phyloP scores from a whole-genome alignment of 495 filamentous ascomycete genomes.

The Penicillium flavigenum region DNA sequence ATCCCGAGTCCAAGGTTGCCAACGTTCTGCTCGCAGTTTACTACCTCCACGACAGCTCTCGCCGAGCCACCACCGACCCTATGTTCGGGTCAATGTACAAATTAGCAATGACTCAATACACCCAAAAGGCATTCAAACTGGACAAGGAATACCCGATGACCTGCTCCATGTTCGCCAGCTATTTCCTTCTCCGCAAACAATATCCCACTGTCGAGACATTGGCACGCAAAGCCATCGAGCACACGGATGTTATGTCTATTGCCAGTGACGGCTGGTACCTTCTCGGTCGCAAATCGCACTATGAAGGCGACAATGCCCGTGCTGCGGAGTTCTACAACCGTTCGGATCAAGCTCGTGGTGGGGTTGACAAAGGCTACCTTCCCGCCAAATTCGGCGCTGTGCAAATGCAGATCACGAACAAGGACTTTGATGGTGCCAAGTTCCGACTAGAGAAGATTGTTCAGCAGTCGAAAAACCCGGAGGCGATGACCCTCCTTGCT shows the following conservation, averaged over 20 bases:
- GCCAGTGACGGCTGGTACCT: slow-evolving; percentile 97
- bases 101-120: slow-evolving; percentile 90
- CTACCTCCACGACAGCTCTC: slow-evolving; percentile 78
- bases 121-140: slow-evolving; percentile 90
- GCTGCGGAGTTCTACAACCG: slow-evolving; percentile 81
- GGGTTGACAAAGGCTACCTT: slow-evolving; percentile 79
- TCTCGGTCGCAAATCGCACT: slow-evolving; percentile 85
- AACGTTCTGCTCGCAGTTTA: slow-evolving; percentile 87
- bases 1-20: slow-evolving; percentile 84
- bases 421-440: slow-evolving; percentile 86
- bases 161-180: slow-evolving; percentile 82
- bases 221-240: slow-evolving; percentile 89
- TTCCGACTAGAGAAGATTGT: slow-evolving; percentile 92
- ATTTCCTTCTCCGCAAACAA: slow-evolving; percentile 77
- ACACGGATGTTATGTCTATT: slow-evolving; percentile 91
- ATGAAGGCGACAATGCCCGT: slow-evolving; percentile 60
- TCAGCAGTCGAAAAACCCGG: slow-evolving; percentile 78
- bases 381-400: slow-evolving; percentile 92
- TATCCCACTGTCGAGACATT: slow-evolving; percentile 78
- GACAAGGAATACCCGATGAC: slow-evolving; percentile 91
- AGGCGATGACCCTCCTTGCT: slow-evolving; percentile 86
- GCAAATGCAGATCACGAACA: slow-evolving; percentile 80
- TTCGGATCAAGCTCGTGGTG: slow-evolving; percentile 86
- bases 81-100: slow-evolving; percentile 81
- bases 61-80: slow-evolving; percentile 71